These are phyloP conservation scores for Plasmodium gallinaceum DNA, from an alignment of 169 alveolate genomes.

Conservation along the genomic window DNA sequence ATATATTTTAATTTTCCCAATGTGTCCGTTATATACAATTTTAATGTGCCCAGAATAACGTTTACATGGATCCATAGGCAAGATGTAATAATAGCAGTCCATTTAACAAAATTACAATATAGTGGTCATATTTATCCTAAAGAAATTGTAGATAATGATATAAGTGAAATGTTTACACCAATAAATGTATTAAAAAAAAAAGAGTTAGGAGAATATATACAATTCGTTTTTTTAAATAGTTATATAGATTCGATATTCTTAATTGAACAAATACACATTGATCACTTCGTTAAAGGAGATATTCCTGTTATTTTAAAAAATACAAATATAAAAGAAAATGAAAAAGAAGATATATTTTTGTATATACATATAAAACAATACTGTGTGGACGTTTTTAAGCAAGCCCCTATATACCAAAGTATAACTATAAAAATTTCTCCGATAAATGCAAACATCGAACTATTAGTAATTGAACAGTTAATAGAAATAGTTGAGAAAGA, in stretches of 20 bases:
- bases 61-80: conserved; percentile 82
- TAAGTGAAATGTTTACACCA: conserved; percentile 41
- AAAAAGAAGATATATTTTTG: conserved; percentile 87
- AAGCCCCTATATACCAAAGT: conserved; percentile 87
- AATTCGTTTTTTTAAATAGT: conserved; percentile 69
- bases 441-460: conserved; percentile 89
- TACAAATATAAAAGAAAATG: conserved; percentile 80
- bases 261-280: conserved; percentile 87
- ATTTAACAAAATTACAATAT: conserved; percentile 76
- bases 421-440: conserved; percentile 86
- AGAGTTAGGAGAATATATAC: conserved; percentile 58
- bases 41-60: conserved; percentile 83
- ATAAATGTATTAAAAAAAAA: conserved; percentile 53
- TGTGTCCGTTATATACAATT: conserved; percentile 73
- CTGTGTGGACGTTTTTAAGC: conserved; percentile 80
- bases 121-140: conserved; percentile 77
- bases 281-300: conserved; percentile 92
- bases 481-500: conserved; percentile 87
- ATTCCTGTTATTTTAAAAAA: conserved; percentile 91
- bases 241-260: conserved; percentile 76
- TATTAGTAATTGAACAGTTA: conserved; percentile 90
- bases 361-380: conserved; percentile 83
- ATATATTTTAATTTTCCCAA: conserved; percentile 69
- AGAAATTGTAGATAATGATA: conserved; percentile 43
- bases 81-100: conserved; percentile 83